These are phyloP conservation scores for Triangularia verruculosa DNA, from an alignment of 2,329 filamentous ascomycete species.

Conservation along the genomic window DNA sequence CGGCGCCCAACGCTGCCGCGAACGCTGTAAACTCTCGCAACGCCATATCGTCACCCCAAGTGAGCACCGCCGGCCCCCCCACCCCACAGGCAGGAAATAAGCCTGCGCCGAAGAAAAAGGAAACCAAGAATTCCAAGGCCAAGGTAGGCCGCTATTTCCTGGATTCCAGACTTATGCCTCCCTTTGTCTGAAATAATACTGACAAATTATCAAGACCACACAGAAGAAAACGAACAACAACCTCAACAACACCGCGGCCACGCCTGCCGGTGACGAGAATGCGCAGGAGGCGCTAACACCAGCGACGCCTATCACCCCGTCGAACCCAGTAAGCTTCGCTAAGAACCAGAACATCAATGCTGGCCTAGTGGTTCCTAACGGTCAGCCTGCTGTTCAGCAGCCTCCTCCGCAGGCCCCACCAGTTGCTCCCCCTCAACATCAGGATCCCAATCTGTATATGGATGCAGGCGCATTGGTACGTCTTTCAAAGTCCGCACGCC, in stretches of 20 bases:
- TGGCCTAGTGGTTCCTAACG: constrained; percentile 39
- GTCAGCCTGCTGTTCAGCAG: constrained; percentile 44
- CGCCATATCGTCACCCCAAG: constrained; percentile 60
- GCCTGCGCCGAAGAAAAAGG: constrained; percentile 75
- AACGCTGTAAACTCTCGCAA: constrained; percentile 49
- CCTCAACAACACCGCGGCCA: constrained; percentile 50
- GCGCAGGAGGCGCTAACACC: constrained; percentile 60
- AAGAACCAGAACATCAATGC: constrained; percentile 43
- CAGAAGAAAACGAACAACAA: constrained; percentile 63
- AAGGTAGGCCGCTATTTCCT: constrained; percentile 55
- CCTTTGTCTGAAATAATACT: constrained; percentile 6
- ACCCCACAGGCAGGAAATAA: constrained; percentile 74
- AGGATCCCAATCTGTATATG: constrained; percentile 48
- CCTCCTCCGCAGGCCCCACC: constrained; percentile 43
- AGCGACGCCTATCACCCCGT: constrained; percentile 62
- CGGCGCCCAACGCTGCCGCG: constrained; percentile 48
- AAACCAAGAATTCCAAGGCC: constrained; percentile 59
- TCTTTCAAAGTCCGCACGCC: neutral
- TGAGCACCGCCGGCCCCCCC: constrained; percentile 65
- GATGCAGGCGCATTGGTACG: constrained; percentile 46
- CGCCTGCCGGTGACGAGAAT: constrained; percentile 53
- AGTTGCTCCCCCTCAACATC: constrained; percentile 44
- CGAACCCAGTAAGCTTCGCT: constrained; percentile 49
- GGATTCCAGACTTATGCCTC: neutral
- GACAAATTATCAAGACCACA: constrained; percentile 40